Evolutionary conservation across 2,329 filamentous ascomycete species (phyloP).

Genomic region (Penicillium digitatum): DNA sequence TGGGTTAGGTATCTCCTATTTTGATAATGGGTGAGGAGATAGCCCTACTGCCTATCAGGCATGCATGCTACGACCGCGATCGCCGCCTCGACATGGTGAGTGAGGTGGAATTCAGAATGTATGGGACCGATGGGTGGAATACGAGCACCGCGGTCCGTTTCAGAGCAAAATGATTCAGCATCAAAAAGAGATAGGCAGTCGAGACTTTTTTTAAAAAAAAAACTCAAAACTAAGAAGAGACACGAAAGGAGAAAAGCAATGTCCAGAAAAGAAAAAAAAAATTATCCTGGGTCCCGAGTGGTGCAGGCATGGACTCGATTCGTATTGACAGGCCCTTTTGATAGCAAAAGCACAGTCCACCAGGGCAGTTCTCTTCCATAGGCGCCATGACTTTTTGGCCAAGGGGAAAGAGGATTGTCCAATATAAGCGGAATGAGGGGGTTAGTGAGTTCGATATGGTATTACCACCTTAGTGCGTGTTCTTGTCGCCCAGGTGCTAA

Average conservation of each 20-base stretch:
- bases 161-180: too few species aligned
- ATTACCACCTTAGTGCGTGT: too few species aligned
- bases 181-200: background rate
- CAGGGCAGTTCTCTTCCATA: background rate
- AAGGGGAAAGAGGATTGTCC: background rate
- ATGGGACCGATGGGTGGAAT: background rate
- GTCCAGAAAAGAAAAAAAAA: background rate
- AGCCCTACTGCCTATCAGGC: constrained; percentile 21
- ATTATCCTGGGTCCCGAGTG: background rate
- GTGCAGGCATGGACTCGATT: background rate
- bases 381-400: background rate
- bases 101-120: background rate
- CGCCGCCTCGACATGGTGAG: constrained; percentile 22
- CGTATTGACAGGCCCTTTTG: background rate
- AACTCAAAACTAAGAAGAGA: background rate
- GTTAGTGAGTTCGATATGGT: background rate
- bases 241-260: background rate
- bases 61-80: constrained; percentile 23
- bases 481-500: too few species aligned
- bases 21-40: background rate
- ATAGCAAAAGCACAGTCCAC: constrained; percentile 7
- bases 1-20: background rate
- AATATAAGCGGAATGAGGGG: constrained; percentile 6
- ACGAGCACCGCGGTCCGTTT: background rate
- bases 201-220: background rate